Conservation (phyloP, 768 basidiomycete species). For the Royoungia palumana region DNA sequence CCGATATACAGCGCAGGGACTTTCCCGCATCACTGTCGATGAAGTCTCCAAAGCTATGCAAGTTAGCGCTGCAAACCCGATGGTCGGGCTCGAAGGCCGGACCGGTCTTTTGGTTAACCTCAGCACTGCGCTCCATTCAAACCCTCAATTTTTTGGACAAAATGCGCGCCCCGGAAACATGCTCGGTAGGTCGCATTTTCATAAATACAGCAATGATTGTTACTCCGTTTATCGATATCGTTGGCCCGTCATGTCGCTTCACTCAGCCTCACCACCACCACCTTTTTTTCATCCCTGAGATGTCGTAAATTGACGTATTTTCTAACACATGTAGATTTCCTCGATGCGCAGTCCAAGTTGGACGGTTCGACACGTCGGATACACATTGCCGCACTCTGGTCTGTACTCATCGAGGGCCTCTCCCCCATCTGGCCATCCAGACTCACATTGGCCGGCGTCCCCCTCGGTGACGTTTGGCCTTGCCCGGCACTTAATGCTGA, state of each 20-base stretch:
- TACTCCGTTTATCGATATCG: no score
- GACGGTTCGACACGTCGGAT: constrained; percentile 45
- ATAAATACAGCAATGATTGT: no score
- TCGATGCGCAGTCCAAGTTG: constrained; percentile 51
- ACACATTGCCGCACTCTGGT: constrained; percentile 78
- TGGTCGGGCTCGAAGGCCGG: constrained; percentile 89
- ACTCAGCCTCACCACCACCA: no score
- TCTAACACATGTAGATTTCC: constrained; percentile 50
- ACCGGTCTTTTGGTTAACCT: constrained; percentile 73
- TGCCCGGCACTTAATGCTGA: constrained; percentile 49
- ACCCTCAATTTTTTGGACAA: constrained; percentile 66
- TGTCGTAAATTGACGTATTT: not conserved
- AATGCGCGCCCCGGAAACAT: constrained; percentile 80
- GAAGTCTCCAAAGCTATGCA: constrained; percentile 72
- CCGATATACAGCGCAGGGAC: constrained; percentile 57
- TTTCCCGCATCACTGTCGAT: constrained; percentile 60
- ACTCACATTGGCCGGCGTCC: constrained; percentile 57
- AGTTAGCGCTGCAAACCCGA: constrained; percentile 71
- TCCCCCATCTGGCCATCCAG: constrained; percentile 88
- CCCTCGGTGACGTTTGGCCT: constrained; percentile 94
- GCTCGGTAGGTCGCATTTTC: constrained; percentile 47
- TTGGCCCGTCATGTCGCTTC: no score
- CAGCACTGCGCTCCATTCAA: constrained; percentile 61
- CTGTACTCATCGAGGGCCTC: constrained; percentile 75
- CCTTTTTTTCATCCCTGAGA: no score